A percentile compares a stretch with the other conserved stretches of the same genome.
Evolutionary conservation across 352 stramenopile genomes (phyloP).

Genomic region (Phytophthora pluvialis): DNA sequence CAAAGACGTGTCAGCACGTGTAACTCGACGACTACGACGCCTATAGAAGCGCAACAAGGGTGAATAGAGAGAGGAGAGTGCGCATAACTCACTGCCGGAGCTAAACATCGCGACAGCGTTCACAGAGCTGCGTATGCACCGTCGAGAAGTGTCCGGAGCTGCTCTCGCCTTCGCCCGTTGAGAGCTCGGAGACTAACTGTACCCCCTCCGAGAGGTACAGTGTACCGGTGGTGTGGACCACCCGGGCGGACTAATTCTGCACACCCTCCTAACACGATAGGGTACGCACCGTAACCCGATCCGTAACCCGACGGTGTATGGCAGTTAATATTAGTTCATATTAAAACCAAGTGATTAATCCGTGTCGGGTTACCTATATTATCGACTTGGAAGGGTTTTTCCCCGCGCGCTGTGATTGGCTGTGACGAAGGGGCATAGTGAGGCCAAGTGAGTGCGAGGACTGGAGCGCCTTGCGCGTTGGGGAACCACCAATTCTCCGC

Average conservation of each 20-base stretch:
- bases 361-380: too few species aligned
- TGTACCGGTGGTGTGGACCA: constrained; percentile 2
- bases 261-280: too few species aligned
- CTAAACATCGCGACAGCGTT: constrained; percentile 39
- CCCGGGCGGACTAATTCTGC: too few species aligned
- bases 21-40: constrained; percentile 5
- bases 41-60: not conserved
- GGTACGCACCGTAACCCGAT: too few species aligned
- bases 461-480: constrained; percentile 77
- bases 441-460: constrained; percentile 63
- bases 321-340: too few species aligned
- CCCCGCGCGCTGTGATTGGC: constrained; percentile 46
- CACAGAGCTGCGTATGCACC: not conserved
- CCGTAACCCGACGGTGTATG: too few species aligned
- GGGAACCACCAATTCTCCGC: constrained; percentile 83
- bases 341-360: too few species aligned
- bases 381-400: too few species aligned
- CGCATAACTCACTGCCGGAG: constrained; percentile 38
- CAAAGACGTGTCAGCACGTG: constrained; percentile 13
- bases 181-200: constrained; percentile 4
- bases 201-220: constrained; percentile 1
- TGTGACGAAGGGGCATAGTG: constrained; percentile 51
- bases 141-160: constrained; percentile 1
- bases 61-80: not conserved
- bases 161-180: not conserved